These are phyloP conservation scores for Pisolithus thermaeus DNA, from an alignment of 1,284 basidiomycete species.

Conservation along the genomic window DNA sequence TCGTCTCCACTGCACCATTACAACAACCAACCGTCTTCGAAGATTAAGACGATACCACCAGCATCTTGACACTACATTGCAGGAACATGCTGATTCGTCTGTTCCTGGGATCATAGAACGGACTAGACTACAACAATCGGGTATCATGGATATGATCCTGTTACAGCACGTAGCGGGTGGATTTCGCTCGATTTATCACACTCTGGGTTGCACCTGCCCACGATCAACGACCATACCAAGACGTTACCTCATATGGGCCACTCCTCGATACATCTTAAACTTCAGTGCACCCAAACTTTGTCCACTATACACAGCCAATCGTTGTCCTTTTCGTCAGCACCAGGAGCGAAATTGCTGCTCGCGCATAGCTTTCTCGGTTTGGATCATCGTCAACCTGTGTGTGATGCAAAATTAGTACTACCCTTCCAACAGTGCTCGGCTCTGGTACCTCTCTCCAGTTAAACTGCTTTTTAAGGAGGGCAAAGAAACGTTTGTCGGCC, in stretches of 20 bases:
- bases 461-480: conserved; percentile 77
- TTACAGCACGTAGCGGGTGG: neutral
- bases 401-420: neutral
- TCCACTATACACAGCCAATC: neutral
- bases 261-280: no score
- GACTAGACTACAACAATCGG: neutral
- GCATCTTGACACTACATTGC: conserved; percentile 5
- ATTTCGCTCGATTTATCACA: no score
- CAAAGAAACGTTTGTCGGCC: conserved; percentile 91
- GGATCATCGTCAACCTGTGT: conserved; percentile 49
- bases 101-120: neutral
- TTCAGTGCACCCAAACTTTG: neutral
- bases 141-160: neutral
- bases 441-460: conserved; percentile 61
- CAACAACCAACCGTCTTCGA: conserved; percentile 9
- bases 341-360: conserved; percentile 54
- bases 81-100: neutral
- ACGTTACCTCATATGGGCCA: no score
- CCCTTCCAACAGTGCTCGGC: neutral
- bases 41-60: conserved; percentile 28
- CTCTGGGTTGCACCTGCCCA: no score
- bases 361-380: conserved; percentile 41
- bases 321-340: conserved; percentile 31
- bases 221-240: no score
- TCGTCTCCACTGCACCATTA: neutral